These are phyloP conservation scores for Oryza meyeriana DNA, from an alignment of 176 grass and related monocot species.

Conservation along the genomic window DNA sequence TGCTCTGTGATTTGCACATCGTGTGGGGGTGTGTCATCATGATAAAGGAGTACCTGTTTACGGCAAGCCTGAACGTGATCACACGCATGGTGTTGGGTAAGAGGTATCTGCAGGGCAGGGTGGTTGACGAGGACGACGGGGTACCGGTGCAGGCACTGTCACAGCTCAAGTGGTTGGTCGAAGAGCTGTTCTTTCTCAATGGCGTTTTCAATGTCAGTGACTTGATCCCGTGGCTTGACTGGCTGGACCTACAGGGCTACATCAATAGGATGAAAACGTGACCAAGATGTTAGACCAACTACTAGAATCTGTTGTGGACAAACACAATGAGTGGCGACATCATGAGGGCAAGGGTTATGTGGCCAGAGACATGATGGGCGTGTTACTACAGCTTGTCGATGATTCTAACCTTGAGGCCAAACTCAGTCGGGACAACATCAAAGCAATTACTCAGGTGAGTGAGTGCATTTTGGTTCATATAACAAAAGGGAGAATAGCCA, in stretches of 20 bases:
- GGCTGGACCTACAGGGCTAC: slow-evolving; percentile 68
- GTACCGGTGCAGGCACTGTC: slow-evolving; percentile 38
- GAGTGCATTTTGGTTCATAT: neutral
- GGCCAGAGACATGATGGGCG: neutral
- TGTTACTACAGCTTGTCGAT: neutral
- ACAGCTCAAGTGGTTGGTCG: slow-evolving; percentile 59
- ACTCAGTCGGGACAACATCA: neutral
- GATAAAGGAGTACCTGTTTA: slow-evolving; percentile 44
- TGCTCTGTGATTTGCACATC: slow-evolving; percentile 28
- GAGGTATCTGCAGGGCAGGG: slow-evolving; percentile 29
- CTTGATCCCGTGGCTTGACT: slow-evolving; percentile 53
- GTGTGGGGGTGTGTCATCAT: slow-evolving; percentile 1
- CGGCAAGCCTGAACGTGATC: slow-evolving; percentile 48
- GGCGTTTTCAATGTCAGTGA: slow-evolving; percentile 68
- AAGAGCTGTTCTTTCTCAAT: slow-evolving; percentile 55
- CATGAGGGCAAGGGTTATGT: neutral
- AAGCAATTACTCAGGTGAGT: neutral
- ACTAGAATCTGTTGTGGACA: slow-evolving; percentile 58
- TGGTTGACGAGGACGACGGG: neutral
- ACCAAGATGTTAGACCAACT: slow-evolving; percentile 51
- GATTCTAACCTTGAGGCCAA: neutral
- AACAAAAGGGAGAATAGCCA: too few species aligned
- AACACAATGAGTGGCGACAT: slow-evolving; percentile 34
- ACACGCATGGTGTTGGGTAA: slow-evolving; percentile 59
- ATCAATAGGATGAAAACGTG: slow-evolving; percentile 58